phyloP scores from a whole-genome alignment of 306 rosid genomes.

The Coriaria nepalensis region DNA sequence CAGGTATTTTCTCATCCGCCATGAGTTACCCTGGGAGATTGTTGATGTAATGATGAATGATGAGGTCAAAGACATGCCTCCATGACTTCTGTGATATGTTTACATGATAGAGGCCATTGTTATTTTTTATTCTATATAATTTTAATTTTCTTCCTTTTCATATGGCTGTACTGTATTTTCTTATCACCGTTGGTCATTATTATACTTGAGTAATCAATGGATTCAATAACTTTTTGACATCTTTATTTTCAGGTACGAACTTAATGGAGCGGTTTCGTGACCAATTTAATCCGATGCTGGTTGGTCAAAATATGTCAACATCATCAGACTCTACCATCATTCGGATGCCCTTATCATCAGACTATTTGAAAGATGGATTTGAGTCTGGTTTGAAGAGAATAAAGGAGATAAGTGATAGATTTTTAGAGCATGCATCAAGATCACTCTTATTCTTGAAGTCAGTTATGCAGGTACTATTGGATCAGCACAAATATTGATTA shows the following conservation, averaged over 20 bases:
- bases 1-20: constrained; percentile 31
- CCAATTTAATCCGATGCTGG: constrained; percentile 82
- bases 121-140: too few species aligned
- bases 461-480: constrained; percentile 66
- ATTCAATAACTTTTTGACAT: background rate
- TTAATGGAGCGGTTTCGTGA: constrained; percentile 63
- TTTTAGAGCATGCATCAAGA: constrained; percentile 71
- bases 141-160: too few species aligned
- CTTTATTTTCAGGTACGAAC: constrained; percentile 65
- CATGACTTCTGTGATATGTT: too few species aligned
- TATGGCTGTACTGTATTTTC: too few species aligned
- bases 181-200: too few species aligned
- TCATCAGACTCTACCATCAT: constrained; percentile 75
- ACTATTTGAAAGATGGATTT: constrained; percentile 46
- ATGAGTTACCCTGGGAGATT: background rate
- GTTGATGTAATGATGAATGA: too few species aligned
- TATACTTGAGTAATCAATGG: background rate
- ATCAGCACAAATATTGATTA: too few species aligned
- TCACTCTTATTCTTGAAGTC: constrained; percentile 77
- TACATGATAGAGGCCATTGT: too few species aligned
- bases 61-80: too few species aligned
- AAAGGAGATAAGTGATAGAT: constrained; percentile 51
- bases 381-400: constrained; percentile 44
- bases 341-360: constrained; percentile 83
- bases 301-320: constrained; percentile 54